A percentile compares a stretch with the other conserved stretches of the same genome.
These are phyloP conservation scores for Apiotrichum siamense DNA, from an alignment of 1,284 basidiomycete genomes.

Conservation along the genomic window DNA sequence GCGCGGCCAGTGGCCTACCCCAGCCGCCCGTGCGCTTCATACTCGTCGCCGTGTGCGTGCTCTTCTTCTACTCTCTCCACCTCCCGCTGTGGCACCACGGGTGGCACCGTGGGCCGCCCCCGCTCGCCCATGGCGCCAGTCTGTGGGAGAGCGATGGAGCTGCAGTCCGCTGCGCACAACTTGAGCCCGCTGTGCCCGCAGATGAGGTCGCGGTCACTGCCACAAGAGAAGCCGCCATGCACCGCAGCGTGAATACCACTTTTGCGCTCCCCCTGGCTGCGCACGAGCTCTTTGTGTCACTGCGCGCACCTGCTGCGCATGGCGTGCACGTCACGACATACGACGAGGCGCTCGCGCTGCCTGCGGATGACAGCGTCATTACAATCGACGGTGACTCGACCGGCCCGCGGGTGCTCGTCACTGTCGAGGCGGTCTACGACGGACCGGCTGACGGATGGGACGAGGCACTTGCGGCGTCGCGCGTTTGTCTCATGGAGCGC, in stretches of 20 bases:
- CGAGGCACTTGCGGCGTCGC: slow-evolving; percentile 10
- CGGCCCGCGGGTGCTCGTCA: neutral
- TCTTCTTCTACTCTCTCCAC: no score
- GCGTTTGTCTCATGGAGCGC: slow-evolving; percentile 14
- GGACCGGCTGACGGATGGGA: slow-evolving; percentile 5
- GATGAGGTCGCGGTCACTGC: neutral
- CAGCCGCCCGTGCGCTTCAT: no score
- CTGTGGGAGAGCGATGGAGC: neutral
- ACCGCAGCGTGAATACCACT: slow-evolving; percentile 9
- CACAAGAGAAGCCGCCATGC: neutral
- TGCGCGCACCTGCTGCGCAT: slow-evolving; percentile 11
- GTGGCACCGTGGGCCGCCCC: no score
- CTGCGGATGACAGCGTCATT: neutral
- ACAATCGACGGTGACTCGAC: neutral
- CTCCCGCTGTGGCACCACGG: no score
- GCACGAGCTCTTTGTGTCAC: slow-evolving; percentile 9
- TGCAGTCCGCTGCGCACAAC: neutral
- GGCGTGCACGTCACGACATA: slow-evolving; percentile 1
- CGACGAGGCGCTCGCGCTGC: neutral
- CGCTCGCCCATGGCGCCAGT: no score
- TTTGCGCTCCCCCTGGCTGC: slow-evolving; percentile 9
- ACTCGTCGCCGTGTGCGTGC: no score
- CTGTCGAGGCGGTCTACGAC: slow-evolving; percentile 8
- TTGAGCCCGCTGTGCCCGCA: neutral
- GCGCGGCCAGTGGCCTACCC: no score